Evolutionary conservation across 129 eudicot genomes (phyloP).

Genomic region (Escallonia herrerae): DNA sequence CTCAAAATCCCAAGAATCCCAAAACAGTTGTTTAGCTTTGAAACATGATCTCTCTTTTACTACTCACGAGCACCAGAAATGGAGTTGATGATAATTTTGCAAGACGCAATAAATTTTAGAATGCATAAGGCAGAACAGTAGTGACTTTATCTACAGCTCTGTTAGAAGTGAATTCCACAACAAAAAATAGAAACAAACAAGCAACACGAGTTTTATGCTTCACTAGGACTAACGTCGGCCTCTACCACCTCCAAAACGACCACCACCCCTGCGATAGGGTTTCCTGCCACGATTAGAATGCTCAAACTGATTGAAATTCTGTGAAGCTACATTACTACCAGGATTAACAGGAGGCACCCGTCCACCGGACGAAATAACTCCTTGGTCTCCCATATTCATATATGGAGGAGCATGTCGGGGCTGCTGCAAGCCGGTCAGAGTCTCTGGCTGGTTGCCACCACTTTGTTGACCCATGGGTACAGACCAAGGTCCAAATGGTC

Average conservation of each 20-base stretch:
- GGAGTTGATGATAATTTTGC: no score
- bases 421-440: slow-evolving; percentile 30
- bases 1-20: no score
- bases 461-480: slow-evolving; percentile 22
- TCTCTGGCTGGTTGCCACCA: slow-evolving; percentile 31
- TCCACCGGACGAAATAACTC: not conserved
- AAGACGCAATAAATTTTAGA: no score
- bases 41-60: no score
- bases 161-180: not conserved
- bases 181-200: not conserved
- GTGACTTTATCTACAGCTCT: not conserved
- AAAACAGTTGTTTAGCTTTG: no score
- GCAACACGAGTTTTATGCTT: not conserved
- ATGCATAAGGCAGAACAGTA: no score
- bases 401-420: slow-evolving; percentile 13
- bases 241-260: slow-evolving; percentile 51
- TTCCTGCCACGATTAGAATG: slow-evolving; percentile 28
- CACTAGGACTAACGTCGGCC: slow-evolving; percentile 25
- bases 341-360: slow-evolving; percentile 22
- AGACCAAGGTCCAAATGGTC: slow-evolving; percentile 36
- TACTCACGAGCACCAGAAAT: no score
- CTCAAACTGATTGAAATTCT: slow-evolving; percentile 23
- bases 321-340: slow-evolving; percentile 13
- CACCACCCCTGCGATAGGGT: slow-evolving; percentile 49
- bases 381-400: slow-evolving; percentile 16